Base-by-base conservation (phyloP, 148 eudicot genomes). In the Linanthus parryae region DNA sequence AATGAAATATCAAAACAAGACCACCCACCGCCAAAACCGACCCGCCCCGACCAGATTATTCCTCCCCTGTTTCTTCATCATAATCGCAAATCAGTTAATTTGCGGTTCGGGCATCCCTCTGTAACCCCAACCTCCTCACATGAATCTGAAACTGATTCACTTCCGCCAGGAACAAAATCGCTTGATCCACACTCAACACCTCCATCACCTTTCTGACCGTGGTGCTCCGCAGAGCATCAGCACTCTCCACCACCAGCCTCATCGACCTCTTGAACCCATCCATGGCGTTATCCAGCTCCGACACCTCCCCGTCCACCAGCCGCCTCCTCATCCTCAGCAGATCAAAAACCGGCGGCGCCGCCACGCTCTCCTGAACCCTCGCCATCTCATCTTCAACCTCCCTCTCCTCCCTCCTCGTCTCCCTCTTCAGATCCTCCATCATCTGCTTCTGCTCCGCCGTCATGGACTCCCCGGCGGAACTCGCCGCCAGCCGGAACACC, bases 301-400 rank as follows among this genome's bases (percentile, higher is more conserved):
- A 22, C 15, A 42, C 47, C 41, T 60, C 47, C 0, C 48, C 57
- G n/a, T 46, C 33, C 7, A 26, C 39, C 41, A 26, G 24, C 42
- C 59, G 10, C 40, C 26, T 18, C 2, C 24, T 21, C 40, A 33
- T 33, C 37, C 64, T 64, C 29, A 59, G 15, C 26, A 25, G 23
- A 0, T 51, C 57, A 22, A 60, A 44, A 8, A 76, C 16, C 0
- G 73, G 65, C 19, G 79, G 77, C 8, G 62, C 67, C 15, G 74
- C 81, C 7, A 58, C 57, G 20, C 71, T 74, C 56, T 77, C 83
- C 44, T 81, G 87, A 44, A 81, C 47, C 52, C 61, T 65, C 13
- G 78, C 83, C 10, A 71, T 23, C 34, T 71, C 71, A 6, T 68
- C 66, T 3, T 54, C 21, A 48, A 78, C 37, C 19, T 13, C 36